Conservation (phyloP, 306 rosid species). For the Prosopis cineraria region DNA sequence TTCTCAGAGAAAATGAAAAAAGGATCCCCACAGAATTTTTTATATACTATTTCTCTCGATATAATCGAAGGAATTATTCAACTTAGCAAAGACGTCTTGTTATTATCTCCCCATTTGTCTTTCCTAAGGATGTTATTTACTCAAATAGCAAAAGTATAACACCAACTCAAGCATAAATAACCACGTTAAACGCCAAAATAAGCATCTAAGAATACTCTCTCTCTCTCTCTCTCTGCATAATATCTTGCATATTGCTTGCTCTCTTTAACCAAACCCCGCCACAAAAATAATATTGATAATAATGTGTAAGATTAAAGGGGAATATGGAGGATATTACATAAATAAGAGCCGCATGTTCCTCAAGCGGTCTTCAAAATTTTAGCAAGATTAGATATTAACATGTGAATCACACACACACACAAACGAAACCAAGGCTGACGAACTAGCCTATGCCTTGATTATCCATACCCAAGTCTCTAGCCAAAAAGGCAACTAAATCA, state of each 20-base stretch:
- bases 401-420: no score
- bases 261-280: not conserved
- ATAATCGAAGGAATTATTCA: conserved; percentile 17
- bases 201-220: not conserved
- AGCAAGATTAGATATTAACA: not conserved
- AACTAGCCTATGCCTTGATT: no score
- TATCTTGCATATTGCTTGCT: not conserved
- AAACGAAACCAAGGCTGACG: no score
- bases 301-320: not conserved
- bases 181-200: not conserved
- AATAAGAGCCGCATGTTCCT: not conserved
- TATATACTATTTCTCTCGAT: conserved; percentile 1
- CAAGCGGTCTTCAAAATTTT: not conserved
- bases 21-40: not conserved
- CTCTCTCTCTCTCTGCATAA: not conserved
- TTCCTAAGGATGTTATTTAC: not conserved
- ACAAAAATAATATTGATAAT: not conserved
- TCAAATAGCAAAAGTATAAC: not conserved
- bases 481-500: no score
- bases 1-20: not conserved
- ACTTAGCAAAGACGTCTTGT: conserved; percentile 29
- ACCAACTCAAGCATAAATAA: not conserved
- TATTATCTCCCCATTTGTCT: conserved; percentile 21
- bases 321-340: not conserved
- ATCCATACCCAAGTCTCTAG: no score